Evolutionary conservation across 1,139 yeast genomes (phyloP).

Genomic region (Saccharomyces hybrid): DNA sequence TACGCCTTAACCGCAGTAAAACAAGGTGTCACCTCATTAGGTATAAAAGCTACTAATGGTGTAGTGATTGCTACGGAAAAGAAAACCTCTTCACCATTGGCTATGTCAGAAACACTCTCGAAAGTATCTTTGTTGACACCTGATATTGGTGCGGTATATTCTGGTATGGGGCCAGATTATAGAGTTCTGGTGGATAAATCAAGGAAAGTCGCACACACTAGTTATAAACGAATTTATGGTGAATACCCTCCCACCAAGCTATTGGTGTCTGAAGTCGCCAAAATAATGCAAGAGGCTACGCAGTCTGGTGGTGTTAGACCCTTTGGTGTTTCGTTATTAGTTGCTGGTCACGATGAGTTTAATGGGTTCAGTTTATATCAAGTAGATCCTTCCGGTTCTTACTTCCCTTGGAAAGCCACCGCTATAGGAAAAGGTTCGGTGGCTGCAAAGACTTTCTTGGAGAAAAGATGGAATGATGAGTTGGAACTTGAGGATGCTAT

Average conservation of each 20-base stretch:
- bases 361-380: constrained; percentile 82
- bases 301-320: constrained; percentile 77
- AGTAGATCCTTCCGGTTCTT: constrained; percentile 96
- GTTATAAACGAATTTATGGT: constrained; percentile 86
- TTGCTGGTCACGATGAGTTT: constrained; percentile 89
- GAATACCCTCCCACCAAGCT: constrained; percentile 97
- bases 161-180: constrained; percentile 99
- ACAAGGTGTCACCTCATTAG: constrained; percentile 97
- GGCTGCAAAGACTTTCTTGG: constrained; percentile 92
- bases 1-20: constrained; percentile 96
- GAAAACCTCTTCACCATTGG: constrained; percentile 72
- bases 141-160: constrained; percentile 90
- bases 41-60: constrained; percentile 94
- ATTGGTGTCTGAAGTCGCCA: constrained; percentile 89
- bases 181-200: constrained; percentile 91
- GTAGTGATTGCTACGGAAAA: constrained; percentile 95
- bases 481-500: constrained; percentile 96
- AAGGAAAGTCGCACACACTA: constrained; percentile 85
- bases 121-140: constrained; percentile 87
- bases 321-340: constrained; percentile 72
- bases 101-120: constrained; percentile 65
- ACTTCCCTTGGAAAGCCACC: constrained; percentile 99
- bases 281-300: constrained; percentile 96
- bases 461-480: constrained; percentile 97
- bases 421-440: constrained; percentile 95